Base-by-base conservation (phyloP, 1,284 basidiomycete species). In the Ustilago cynodontis region DNA sequence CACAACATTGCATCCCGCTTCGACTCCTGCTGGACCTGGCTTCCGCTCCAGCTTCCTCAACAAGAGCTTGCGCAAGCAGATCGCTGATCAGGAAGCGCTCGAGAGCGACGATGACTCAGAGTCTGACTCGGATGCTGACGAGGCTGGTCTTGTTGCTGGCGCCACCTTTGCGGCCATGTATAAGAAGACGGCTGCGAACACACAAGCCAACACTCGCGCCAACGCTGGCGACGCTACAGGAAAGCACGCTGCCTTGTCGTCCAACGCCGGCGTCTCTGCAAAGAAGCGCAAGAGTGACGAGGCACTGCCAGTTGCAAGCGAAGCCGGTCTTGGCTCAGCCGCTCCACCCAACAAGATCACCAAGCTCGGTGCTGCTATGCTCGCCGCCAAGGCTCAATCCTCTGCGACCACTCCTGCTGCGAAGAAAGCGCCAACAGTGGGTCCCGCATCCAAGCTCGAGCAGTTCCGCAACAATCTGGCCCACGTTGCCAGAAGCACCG, bases 1-100 rank as follows among this genome's bases (percentile, higher is more conserved):
- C 49, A 59, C 68, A n/a, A 63, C 60, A 0, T 14, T 76, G 11
- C 70, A 68, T 41, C 70, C 74, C n/a, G 60, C 70, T n/a, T 77
- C 74, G 4, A 77, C 74, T 14, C 74, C 74, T 26, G 74, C 74
- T 11, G 74, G 74, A 2, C 69, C 74, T 11, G 63, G 69, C 24
- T 77, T 72, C 70, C 74, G 75, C 20, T 74, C 71, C 33, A 83
- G 79, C 59, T 83, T 83, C 73, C 78, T 83, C 53, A 82, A 80
- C 75, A 83, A 83, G 73, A 83, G 82, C 45, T 33, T 83, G 58
- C 74, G 76, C 39, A 78, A 81, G 56, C 78, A 77, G 45, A 73
- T 78, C n/a, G 76, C 77, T 13, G 79, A 78, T 39, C 73, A 71
- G 45, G 70, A 78, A 51, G 65, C 61, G 9, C 70, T 63, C 22